Percentiles rank a stretch among this genome's conserved stretches.
These are phyloP conservation scores for Calonectria montana DNA, from an alignment of 2,329 filamentous ascomycete genomes.

Conservation along the genomic window DNA sequence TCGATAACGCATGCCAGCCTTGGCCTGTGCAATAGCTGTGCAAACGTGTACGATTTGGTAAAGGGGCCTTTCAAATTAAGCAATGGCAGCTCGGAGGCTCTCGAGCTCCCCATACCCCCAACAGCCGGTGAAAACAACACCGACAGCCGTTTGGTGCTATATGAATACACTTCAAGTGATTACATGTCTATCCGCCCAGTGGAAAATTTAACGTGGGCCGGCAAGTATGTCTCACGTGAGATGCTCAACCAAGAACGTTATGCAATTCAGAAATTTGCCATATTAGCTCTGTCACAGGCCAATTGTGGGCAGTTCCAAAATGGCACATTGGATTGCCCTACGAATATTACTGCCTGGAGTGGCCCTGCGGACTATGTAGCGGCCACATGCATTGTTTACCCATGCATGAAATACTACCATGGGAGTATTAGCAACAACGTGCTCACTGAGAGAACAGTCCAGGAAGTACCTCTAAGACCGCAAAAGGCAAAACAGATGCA, in stretches of 20 bases:
- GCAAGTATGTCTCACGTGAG: background rate
- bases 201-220: background rate
- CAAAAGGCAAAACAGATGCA: background rate
- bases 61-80: background rate
- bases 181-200: background rate
- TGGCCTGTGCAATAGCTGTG: background rate
- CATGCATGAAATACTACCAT: background rate
- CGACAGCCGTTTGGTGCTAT: background rate
- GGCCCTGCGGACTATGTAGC: background rate
- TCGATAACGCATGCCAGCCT: background rate
- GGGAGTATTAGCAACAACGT: background rate
- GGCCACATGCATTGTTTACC: background rate
- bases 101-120: background rate
- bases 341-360: background rate
- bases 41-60: background rate
- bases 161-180: background rate
- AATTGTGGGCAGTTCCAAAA: background rate
- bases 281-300: background rate
- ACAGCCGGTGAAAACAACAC: background rate
- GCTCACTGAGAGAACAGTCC: background rate
- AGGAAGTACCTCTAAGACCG: background rate
- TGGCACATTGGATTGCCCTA: background rate
- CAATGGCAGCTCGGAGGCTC: background rate
- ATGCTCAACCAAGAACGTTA: background rate
- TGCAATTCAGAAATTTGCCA: background rate